Percentiles rank a stretch among this genome's conserved stretches.
Evolutionary conservation across 805 yeast species (phyloP).

Genomic region (Lipomyces orientalis): DNA sequence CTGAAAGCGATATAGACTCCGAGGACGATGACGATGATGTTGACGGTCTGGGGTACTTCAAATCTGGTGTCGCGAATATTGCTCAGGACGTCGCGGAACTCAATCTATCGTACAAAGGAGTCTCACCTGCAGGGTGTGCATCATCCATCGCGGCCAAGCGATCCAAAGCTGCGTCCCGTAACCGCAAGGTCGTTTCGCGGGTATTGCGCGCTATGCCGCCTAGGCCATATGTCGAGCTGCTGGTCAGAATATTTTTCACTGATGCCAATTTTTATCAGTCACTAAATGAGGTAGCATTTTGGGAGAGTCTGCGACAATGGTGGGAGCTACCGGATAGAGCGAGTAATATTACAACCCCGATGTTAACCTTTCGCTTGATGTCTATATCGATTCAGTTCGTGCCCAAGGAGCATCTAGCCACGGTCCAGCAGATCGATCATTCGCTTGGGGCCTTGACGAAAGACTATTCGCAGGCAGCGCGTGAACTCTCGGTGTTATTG

Average conservation of each 20-base stretch:
- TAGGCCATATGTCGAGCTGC: slow-evolving; percentile 32
- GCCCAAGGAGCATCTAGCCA: slow-evolving; percentile 31
- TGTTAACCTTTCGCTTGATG: slow-evolving; percentile 32
- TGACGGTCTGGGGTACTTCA: slow-evolving; percentile 32
- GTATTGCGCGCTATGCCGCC: slow-evolving; percentile 35
- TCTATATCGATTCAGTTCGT: slow-evolving; percentile 35
- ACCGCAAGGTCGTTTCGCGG: slow-evolving; percentile 26
- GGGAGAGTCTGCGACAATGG: slow-evolving; percentile 30
- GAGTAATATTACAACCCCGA: slow-evolving; percentile 16
- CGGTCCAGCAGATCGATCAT: slow-evolving; percentile 29
- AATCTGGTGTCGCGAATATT: slow-evolving; percentile 31
- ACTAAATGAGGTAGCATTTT: slow-evolving; percentile 24
- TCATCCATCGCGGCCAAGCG: slow-evolving; percentile 21
- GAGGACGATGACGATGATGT: slow-evolving; percentile 30
- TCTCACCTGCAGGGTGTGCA: slow-evolving; percentile 19
- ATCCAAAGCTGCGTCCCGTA: slow-evolving; percentile 17
- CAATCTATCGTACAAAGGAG: slow-evolving; percentile 28
- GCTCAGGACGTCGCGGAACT: slow-evolving; percentile 36
- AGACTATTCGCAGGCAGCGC: slow-evolving; percentile 32
- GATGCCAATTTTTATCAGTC: slow-evolving; percentile 34
- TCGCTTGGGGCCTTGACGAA: slow-evolving; percentile 17
- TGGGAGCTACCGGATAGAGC: slow-evolving; percentile 20
- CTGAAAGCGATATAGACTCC: slow-evolving; percentile 19
- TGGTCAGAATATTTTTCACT: slow-evolving; percentile 24
- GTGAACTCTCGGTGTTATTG: slow-evolving; percentile 31